Base-by-base conservation (phyloP, 2,329 filamentous ascomycete genomes). In the Aureobasidium sp. region DNA sequence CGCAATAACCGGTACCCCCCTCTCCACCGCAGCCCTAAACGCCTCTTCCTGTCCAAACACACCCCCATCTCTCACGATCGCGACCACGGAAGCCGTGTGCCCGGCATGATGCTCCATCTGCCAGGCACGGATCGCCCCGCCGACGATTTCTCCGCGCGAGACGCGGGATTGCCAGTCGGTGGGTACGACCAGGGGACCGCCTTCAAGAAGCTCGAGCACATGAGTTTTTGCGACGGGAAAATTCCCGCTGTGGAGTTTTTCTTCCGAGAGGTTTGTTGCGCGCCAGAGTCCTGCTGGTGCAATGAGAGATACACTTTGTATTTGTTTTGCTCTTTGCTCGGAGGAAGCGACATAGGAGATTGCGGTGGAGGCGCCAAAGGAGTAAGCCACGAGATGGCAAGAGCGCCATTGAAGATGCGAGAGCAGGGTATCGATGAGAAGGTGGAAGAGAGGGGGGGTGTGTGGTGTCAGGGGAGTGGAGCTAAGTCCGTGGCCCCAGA, bases 401-500 rank as follows among this genome's bases (percentile, higher is more conserved):
- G 68, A 63, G 0, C 65, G 11, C 80, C 79, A 82, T 0, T 57
- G 13, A 0, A 82, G 62, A 2, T 71, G 65, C 1, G 66, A 67
- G 4, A 82, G 64, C 0, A 82, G 29, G 0, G 61, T 61, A 5
- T 76, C 70, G 0, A 82, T 58, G 3, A 78, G 65, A 0, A 17
- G 17, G 47, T 79, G 75, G 60, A 83, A 82, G 0, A 81, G 62
- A 0, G 58, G 40, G 0, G 75, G 63, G 0, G 69, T 69, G 57
- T 82, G 78, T 0, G 79, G 65, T 0, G 66, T 31, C 1, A 77
- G 2, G 0, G 80, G 80, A 0, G 79, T 81, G 6, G 77, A 75
- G 29, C 70, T 76, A n/a, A 83, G 67, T 0, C 80, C 80, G 54
- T 83, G 81, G 31, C 80, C 80, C 78, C 78, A 82, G 11, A 78